Evolutionary conservation across 495 filamentous ascomycete genomes (phyloP), one percentile per base, ranked within the genome.

Genomic region (Xylaria acuta): DNA sequence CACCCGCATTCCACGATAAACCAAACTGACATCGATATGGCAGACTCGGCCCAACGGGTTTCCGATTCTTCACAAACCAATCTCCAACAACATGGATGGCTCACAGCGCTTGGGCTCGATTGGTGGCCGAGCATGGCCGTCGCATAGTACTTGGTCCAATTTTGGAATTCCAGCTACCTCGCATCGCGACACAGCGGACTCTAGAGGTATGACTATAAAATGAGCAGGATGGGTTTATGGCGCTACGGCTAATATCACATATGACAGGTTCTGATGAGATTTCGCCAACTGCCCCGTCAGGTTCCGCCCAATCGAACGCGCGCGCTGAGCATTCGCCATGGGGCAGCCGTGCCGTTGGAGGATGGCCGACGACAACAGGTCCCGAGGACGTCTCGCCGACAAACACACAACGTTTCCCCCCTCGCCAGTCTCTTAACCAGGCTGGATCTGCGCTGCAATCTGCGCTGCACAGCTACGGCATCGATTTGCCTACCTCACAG

Each of bases 141-240:
- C 79, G 12, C 86, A 81, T 73, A 88, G 83, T 43, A 92, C 93
- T 27, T 93, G 91, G 91, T 84, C 86, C 49, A 88, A 84, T 76
- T 70, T 90, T 63, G 82, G 86, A 69, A 83, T 82, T 34, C 87
- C 91, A 59, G 47, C 74, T 20, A 82, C 77, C 54, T 67, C 74
- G 63, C 76, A 78, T 65, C 76, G 85, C 71, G 84, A 87, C 38
- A 69, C 77, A 18, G 76, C 79, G 20, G 77, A 78, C 40, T 77
- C 85, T 54, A 83, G 82, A 82, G 86, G 87, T 87, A 77, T 63
- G 84, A 76, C 14, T n/a, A 51, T 27, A 34, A 11, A 63, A 47
- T 45, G 14, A 14, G 11, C 30, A 54, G 7, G 6, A 70, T 67
- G 69, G 20, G 11, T 22, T 36, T 27, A 34, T 53, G 38, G 9